phyloP scores from a whole-genome alignment of 2,329 filamentous ascomycete species.

The Curvularia spicifera region DNA sequence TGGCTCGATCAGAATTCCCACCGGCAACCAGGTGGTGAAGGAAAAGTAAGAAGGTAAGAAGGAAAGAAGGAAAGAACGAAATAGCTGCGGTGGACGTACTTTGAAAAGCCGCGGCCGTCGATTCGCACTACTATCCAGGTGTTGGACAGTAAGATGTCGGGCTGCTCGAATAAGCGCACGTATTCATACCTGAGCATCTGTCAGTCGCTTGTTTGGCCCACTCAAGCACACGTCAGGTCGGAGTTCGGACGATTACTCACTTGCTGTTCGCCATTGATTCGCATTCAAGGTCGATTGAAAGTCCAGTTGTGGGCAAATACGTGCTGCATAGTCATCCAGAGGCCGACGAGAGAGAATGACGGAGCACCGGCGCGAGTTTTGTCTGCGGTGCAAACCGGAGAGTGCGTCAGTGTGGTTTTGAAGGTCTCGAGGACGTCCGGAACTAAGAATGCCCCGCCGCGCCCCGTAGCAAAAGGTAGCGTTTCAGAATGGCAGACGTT shows the following conservation, averaged over 20 bases:
- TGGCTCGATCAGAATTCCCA: slow-evolving; percentile 9
- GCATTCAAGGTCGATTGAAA: slow-evolving; percentile 2
- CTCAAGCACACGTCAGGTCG: neutral
- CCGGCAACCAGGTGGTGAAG: neutral
- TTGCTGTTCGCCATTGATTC: slow-evolving; percentile 36
- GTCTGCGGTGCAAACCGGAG: slow-evolving; percentile 10
- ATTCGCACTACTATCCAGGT: slow-evolving; percentile 96
- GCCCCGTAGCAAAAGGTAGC: slow-evolving; percentile 22
- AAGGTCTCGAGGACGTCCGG: slow-evolving; percentile 13
- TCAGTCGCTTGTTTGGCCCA: slow-evolving; percentile 14
- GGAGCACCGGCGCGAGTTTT: slow-evolving; percentile 11
- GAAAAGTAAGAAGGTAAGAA: no score
- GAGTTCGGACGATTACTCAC: slow-evolving; percentile 20
- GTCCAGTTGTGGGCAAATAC: slow-evolving; percentile 5
- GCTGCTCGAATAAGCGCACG: slow-evolving; percentile 85
- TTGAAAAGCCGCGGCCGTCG: slow-evolving; percentile 93
- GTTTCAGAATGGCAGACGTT: slow-evolving; percentile 29
- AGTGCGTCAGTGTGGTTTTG: slow-evolving; percentile 25
- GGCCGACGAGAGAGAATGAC: slow-evolving; percentile 6
- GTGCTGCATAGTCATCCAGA: slow-evolving; percentile 27
- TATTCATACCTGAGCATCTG: slow-evolving; percentile 78
- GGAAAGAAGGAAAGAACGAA: no score
- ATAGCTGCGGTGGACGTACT: slow-evolving; percentile 58
- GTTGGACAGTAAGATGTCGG: slow-evolving; percentile 80
- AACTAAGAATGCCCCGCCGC: slow-evolving; percentile 19